These are phyloP conservation scores for Verruconis gallopava DNA, from an alignment of 2,329 filamentous ascomycete genomes.

Conservation along the genomic window DNA sequence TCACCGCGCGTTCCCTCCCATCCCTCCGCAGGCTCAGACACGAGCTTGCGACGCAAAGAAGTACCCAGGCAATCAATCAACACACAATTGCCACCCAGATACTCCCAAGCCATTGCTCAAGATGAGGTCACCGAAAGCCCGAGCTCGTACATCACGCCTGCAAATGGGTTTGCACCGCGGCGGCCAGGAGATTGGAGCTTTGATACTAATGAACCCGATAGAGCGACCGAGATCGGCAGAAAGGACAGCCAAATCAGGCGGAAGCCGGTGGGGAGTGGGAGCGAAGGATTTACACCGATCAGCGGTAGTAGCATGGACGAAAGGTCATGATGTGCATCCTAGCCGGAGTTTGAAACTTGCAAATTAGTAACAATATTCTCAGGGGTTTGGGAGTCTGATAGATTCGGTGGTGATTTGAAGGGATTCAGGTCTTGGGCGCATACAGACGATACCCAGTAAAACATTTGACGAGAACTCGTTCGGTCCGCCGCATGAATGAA, in stretches of 20 bases:
- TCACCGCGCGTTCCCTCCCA: not conserved
- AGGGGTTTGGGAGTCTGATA: too few species aligned
- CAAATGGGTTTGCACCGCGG: slow-evolving; percentile 4
- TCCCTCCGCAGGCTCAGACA: not conserved
- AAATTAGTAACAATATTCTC: too few species aligned
- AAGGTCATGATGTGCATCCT: too few species aligned
- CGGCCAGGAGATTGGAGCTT: slow-evolving; percentile 9
- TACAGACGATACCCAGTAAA: too few species aligned
- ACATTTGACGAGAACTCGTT: too few species aligned
- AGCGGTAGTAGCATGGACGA: too few species aligned
- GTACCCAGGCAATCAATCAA: not conserved
- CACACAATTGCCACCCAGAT: slow-evolving; percentile 4
- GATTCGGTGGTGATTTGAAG: too few species aligned
- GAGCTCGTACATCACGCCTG: slow-evolving; percentile 3
- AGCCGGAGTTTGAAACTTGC: too few species aligned
- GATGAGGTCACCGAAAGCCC: slow-evolving; percentile 6
- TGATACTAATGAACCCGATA: not conserved
- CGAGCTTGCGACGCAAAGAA: slow-evolving; percentile 2
- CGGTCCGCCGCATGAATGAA: too few species aligned
- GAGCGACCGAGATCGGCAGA: not conserved
- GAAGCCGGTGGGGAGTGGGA: not conserved
- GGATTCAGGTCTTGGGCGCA: too few species aligned
- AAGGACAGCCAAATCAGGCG: not conserved
- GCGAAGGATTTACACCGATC: too few species aligned
- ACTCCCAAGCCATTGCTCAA: not conserved